Conservation (phyloP, 495 filamentous ascomycete genomes). For the Aspergillus carlsbadensis region DNA sequence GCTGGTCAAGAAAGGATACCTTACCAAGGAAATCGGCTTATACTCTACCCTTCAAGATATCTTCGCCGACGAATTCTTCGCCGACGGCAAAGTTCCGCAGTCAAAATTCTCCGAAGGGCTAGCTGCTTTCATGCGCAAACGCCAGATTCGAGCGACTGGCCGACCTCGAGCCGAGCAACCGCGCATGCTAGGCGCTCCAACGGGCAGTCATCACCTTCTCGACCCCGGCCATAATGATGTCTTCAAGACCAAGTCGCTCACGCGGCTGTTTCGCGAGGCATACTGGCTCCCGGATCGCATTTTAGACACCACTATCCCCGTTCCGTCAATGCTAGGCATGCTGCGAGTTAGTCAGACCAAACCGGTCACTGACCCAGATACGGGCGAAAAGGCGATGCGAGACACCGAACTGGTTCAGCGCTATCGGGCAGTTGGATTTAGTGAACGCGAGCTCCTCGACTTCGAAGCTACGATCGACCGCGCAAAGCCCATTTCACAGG, state of each 20-base stretch:
- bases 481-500: too few species aligned
- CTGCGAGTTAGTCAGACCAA: too few species aligned
- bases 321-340: background rate
- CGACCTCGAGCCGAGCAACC: background rate
- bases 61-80: background rate
- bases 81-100: background rate
- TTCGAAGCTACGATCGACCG: too few species aligned
- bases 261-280: background rate
- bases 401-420: too few species aligned
- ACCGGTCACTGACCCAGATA: too few species aligned
- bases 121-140: background rate
- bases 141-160: background rate
- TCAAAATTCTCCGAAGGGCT: background rate
- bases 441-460: too few species aligned
- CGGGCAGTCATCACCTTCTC: background rate
- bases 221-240: background rate
- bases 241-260: background rate
- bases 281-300: background rate
- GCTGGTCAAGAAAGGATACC: constrained; percentile 2
- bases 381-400: too few species aligned
- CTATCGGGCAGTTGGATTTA: too few species aligned
- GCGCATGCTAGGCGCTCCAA: too few species aligned
- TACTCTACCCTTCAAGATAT: background rate
- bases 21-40: background rate
- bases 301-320: background rate